Base-by-base conservation (phyloP, 1,284 basidiomycete species). In the Sutorius eximius region DNA sequence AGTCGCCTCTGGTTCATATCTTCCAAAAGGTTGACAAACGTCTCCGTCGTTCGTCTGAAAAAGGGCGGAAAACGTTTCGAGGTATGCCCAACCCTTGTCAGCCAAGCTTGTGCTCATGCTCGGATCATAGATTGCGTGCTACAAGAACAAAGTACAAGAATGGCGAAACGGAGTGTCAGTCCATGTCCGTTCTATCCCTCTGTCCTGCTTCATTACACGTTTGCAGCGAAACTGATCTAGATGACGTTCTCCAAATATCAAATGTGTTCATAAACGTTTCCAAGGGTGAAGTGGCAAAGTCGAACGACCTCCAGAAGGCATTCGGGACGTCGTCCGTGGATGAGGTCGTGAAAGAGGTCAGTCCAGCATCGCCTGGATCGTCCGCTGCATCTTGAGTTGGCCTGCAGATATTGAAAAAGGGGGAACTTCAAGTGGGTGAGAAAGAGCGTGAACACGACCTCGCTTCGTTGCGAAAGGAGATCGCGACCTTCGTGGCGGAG, bases 111-210 rank as follows among this genome's bases (percentile, higher is more conserved):
- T 49, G 45, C 60, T 55, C 42, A 44, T n/a, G 42, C 29, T 18
- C 20, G 5, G 20, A 50, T 51, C 51, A 29, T 80, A 95, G 92
- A 91, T 99, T 63, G 96, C 96, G 45, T 98, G 95, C 74, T 98
- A 98, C 78, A 98, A 98, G 80, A 99, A 99, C 77, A 98, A 98
- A 76, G 96, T 98, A 20, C 91, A 95, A 62, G 95, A 98, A 73
- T 99, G 91, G 86, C 79, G 96, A 53, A 93, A 85, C 51, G 94
- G 94, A 58, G 90, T 96, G 88, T 91, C 71, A 69, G 86, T 77
- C 43, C 32, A 38, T 37, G 27, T 49, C 46, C 44, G 36, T 43
- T 37, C 24, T 18, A 22, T 38, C 20, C 22, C 6, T 53, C 34
- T 20, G 10, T 24, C 13, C 44, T 20, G 2, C 18, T 52, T 59